phyloP scores from a whole-genome alignment of 2,329 filamentous ascomycete species.

The Botryotinia narcissicola region DNA sequence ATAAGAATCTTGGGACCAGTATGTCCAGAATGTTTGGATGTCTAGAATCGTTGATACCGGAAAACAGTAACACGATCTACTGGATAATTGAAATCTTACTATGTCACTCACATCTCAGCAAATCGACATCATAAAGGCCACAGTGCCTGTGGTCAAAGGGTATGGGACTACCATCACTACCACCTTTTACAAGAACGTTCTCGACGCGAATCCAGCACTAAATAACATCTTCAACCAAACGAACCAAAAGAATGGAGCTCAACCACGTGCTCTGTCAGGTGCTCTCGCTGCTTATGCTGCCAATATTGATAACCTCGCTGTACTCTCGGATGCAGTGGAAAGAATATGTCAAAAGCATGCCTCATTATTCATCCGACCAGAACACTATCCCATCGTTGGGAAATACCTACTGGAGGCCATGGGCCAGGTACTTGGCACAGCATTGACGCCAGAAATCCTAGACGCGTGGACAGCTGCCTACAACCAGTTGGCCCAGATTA shows the following conservation, averaged over 20 bases:
- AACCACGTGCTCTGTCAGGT: conserved; percentile 66
- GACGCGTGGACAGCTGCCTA: conserved; percentile 74
- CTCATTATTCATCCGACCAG: conserved; percentile 65
- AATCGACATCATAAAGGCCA: conserved; percentile 71
- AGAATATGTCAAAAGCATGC: conserved; percentile 76
- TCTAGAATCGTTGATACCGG: background rate
- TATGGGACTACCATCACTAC: conserved; percentile 69
- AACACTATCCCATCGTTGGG: conserved; percentile 70
- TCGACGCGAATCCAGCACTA: conserved; percentile 61
- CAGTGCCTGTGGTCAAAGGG: conserved; percentile 67
- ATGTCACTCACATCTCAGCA: conserved; percentile 59
- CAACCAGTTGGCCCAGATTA: conserved; percentile 65
- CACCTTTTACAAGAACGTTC: conserved; percentile 69
- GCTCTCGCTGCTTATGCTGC: conserved; percentile 70
- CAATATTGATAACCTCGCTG: conserved; percentile 67
- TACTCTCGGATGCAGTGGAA: conserved; percentile 56
- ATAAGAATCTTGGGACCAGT: background rate
- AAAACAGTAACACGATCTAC: background rate
- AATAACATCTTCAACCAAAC: conserved; percentile 69
- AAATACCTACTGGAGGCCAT: conserved; percentile 67
- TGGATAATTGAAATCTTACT: conserved; percentile 19
- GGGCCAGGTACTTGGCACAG: conserved; percentile 63
- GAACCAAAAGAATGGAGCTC: conserved; percentile 65
- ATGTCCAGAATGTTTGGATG: background rate
- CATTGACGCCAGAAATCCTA: conserved; percentile 62